phyloP scores from a whole-genome alignment of 345 rosid genomes.

The Eucalyptus pauciflora region DNA sequence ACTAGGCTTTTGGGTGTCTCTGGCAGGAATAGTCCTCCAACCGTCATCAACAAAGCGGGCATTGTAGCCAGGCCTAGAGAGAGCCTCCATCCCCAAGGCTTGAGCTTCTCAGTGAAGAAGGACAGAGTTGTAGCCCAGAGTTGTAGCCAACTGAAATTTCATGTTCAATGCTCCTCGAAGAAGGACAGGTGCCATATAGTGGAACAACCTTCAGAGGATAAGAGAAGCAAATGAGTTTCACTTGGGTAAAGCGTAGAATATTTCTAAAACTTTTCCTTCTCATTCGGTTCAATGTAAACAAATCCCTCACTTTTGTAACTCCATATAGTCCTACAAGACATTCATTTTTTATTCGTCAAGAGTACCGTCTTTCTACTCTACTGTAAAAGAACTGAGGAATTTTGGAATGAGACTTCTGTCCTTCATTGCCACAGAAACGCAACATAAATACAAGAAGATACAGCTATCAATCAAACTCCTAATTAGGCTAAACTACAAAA shows the following conservation, averaged over 20 bases:
- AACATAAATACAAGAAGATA: no score
- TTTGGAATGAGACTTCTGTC: no score
- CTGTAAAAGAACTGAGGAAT: no score
- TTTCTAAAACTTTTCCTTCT: not conserved
- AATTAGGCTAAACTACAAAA: no score
- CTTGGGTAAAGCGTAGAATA: not conserved
- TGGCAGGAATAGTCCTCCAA: conserved; percentile 62
- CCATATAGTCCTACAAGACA: no score
- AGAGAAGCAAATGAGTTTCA: not conserved
- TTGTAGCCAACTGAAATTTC: conserved; percentile 93
- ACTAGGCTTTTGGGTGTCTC: conserved; percentile 89
- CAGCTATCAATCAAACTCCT: no score
- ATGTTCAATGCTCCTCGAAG: conserved; percentile 83
- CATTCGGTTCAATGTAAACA: not conserved
- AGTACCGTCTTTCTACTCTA: no score
- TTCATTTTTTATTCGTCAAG: no score
- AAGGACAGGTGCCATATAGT: conserved; percentile 86
- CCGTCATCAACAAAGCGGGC: conserved; percentile 72
- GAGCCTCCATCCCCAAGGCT: conserved; percentile 93
- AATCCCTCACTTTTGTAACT: not conserved
- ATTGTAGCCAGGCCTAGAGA: conserved; percentile 80
- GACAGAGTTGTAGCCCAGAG: not conserved
- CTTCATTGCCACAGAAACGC: no score
- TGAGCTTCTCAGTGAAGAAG: conserved; percentile 26
- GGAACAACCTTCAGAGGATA: conserved; percentile 53